Evolutionary conservation across 129 eudicot genomes (phyloP), one percentile per base, ranked within the genome.

Genomic region (Ambrosia trifida): DNA sequence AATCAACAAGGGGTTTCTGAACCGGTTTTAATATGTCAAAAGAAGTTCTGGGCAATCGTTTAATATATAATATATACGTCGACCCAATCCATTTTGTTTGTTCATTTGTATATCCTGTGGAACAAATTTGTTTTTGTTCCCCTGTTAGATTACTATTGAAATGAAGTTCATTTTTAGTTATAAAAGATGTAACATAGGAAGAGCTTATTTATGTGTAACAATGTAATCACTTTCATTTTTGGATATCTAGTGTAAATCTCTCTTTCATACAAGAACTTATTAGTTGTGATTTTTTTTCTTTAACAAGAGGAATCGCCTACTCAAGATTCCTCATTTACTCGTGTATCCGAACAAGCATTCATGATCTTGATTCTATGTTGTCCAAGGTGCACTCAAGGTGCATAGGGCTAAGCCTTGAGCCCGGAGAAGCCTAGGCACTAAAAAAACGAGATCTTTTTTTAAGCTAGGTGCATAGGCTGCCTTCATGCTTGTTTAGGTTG

Each of bases 21-120:
- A 77, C 69, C 83, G 18, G 96, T 94, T 33, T 65, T 94, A 51
- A 83, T 93, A 64, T 87, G 96, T 82, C 83, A 81, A 72, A 89
- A 94, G 87, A 94, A 81, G 77, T 87, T 94, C 57, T 94, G 99
- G 99, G 85, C 96, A 33, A 82, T 90, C 44, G 71, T 75, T 11
- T 85, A 35, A 84, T 12, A 36, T 60, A 24, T 46, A 63, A 5
- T 70, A 67, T 50, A 59, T 41, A 70, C 30, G 13, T 2, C 13
- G 66, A 52, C 31, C 77, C 5, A 5, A 31, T 64, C 52, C 51
- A 78, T 78, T 78, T 65, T 78, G 44, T 78, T 78, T 32, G 77
- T 78, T 71, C 77, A 63, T 78, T 78, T 63, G 82, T 78, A 78
- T 19, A 70, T 71, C 64, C 33, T 4, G 58, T 7, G 69, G 68